Base-by-base conservation (phyloP, 179 eudicot genomes). In the Spinacia oleracea region DNA sequence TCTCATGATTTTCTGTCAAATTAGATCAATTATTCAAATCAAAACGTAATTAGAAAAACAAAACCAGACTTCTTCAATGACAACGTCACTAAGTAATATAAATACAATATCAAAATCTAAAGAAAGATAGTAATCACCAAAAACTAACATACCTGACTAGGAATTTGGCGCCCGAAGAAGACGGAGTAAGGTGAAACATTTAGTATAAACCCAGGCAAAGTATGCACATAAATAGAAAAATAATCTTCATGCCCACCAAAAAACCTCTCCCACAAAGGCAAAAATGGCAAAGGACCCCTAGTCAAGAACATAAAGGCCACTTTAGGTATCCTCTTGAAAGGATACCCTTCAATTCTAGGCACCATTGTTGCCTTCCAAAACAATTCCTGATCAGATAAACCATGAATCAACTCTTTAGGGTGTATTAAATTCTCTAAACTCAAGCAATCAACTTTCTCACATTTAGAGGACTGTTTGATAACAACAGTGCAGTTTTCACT, bases 231-330 rank as follows among this genome's bases (percentile, higher is more conserved):
- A 51, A 94, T 87, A 4, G 97, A 89, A 75, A 87, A 94, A 62
- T 79, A 64, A 20, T 81, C 84, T 73, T 87, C 87, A 56, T 92
- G 87, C 0, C 91, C 97, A 66, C 81, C 76, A 75, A 94, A 94
- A 83, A 94, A 94, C 86, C 93, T 94, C 84, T 94, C 97, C 98
- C 98, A 94, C 79, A 94, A 78, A 0, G 93, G 93, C 89, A 90
- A 78, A 77, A 94, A 56, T 4, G 97, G 97, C 86, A 94, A 81
- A 2, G 88, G 92, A 51, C 98, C 97, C 79, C 94, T 87, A 0
- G 96, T 88, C 84, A 94, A 83, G 85, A 91, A 94, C 98, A 94
- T 84, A 75, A 92, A 94, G 4, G 97, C 97, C 78, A 91, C 96
- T 72, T 88, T 91, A 7, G 91, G 89, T 72, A 90, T 91, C 76